Conservation (phyloP, 768 basidiomycete genomes). For the Leccinum ochraceum region DNA sequence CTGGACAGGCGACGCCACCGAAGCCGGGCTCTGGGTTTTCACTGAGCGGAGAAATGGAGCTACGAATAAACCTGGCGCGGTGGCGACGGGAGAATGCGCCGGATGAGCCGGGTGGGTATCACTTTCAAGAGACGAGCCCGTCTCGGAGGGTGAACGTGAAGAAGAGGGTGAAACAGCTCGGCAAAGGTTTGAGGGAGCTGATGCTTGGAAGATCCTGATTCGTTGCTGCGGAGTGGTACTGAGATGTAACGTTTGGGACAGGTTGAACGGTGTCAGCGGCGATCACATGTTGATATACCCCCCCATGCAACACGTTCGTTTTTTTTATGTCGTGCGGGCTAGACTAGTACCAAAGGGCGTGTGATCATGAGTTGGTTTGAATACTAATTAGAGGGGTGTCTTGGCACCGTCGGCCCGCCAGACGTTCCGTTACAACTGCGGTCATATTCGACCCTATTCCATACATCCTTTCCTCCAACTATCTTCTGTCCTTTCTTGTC, state of each 20-base stretch:
- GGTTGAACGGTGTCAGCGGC: conserved; percentile 7
- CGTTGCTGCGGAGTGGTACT: background rate
- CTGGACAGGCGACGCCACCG: conserved; percentile 21
- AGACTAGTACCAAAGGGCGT: background rate
- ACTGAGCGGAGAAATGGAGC: conserved; percentile 59
- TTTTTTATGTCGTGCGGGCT: conserved; percentile 1
- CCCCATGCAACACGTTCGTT: conserved; percentile 6
- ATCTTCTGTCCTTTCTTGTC: conserved; percentile 21
- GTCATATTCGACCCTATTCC: background rate
- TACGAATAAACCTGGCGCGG: conserved; percentile 54
- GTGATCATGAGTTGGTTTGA: conserved; percentile 1
- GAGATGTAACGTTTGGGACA: background rate
- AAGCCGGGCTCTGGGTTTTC: conserved; percentile 44
- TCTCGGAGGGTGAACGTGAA: conserved; percentile 26
- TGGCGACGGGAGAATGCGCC: conserved; percentile 34
- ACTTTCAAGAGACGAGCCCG: conserved; percentile 30
- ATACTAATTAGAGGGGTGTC: background rate
- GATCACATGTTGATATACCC: conserved; percentile 5
- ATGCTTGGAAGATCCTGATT: conserved; percentile 29
- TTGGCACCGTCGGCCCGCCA: background rate
- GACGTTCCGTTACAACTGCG: background rate
- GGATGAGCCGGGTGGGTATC: conserved; percentile 32
- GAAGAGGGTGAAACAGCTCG: conserved; percentile 30
- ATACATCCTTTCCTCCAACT: conserved; percentile 15
- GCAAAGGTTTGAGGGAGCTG: conserved; percentile 33